These are phyloP conservation scores for Kwoniella bestiolae DNA, from an alignment of 768 basidiomycete species.

Conservation along the genomic window DNA sequence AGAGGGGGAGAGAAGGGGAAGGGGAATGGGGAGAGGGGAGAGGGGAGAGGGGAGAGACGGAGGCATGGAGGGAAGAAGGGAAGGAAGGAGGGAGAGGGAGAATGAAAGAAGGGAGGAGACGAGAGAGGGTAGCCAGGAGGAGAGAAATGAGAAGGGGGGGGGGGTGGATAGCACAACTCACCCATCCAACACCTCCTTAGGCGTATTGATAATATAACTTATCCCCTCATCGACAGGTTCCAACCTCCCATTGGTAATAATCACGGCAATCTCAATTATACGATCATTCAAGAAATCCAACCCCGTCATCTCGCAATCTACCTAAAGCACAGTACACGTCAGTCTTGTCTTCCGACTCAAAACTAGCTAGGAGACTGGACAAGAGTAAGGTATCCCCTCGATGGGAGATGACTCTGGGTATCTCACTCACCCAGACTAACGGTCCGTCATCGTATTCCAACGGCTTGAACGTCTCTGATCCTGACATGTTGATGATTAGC, in stretches of 20 bases:
- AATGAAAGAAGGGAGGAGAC: not conserved
- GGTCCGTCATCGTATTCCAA: conserved; percentile 52
- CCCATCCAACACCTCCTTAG: conserved; percentile 72
- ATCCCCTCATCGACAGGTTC: conserved; percentile 80
- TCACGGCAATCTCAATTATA: conserved; percentile 73
- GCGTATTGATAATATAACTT: conserved; percentile 72
- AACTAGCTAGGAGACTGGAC: not conserved
- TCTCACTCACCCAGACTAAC: conserved; percentile 55
- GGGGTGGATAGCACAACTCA: conserved; percentile 48
- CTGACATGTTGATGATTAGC: not conserved
- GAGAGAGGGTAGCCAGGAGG: not conserved
- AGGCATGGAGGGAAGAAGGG: no score
- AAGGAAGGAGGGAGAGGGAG: no score
- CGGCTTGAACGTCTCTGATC: conserved; percentile 5
- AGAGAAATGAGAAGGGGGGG: not conserved
- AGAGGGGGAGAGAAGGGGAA: no score
- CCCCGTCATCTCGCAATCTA: conserved; percentile 54
- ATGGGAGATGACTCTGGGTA: not conserved
- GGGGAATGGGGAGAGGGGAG: no score
- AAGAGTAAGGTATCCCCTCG: no score
- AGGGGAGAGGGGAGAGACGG: no score
- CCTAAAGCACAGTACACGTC: conserved; percentile 22
- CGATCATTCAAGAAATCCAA: conserved; percentile 45
- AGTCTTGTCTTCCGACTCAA: no score
- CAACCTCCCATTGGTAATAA: conserved; percentile 85